Conservation (phyloP, 2,329 filamentous ascomycete species). For the Diaporthe eres region DNA sequence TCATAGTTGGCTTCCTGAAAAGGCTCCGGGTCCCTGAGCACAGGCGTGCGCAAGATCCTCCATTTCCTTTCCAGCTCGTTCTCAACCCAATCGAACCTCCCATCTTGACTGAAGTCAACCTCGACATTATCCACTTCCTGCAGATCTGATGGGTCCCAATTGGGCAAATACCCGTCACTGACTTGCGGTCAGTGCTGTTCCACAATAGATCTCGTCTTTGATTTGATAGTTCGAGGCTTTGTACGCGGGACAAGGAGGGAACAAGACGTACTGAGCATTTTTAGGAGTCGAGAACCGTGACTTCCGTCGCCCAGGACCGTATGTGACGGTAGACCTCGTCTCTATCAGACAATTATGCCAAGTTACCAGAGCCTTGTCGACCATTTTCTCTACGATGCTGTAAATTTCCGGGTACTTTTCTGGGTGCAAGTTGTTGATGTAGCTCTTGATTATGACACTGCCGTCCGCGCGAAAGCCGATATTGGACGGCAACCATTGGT, state of each 20-base stretch:
- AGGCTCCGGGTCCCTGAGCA: conserved; percentile 2
- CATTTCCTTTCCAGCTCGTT: conserved; percentile 39
- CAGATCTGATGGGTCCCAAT: conserved; percentile 10
- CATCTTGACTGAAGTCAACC: not conserved
- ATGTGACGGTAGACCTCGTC: not conserved
- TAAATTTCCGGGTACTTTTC: conserved; percentile 37
- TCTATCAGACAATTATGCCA: conserved; percentile 15
- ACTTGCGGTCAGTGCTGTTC: not conserved
- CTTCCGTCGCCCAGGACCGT: conserved; percentile 8
- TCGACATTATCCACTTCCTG: not conserved
- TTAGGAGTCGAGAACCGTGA: conserved; percentile 17
- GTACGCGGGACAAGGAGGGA: not conserved
- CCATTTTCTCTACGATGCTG: conserved; percentile 40
- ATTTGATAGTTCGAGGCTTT: not conserved
- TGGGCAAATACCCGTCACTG: not conserved
- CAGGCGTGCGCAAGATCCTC: conserved; percentile 29
- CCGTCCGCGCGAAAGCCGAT: conserved; percentile 39
- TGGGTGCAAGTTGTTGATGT: conserved; percentile 43
- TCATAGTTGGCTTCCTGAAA: conserved; percentile 15
- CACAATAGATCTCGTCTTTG: too few species aligned
- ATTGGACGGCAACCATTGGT: conserved; percentile 44
- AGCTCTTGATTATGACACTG: conserved; percentile 39
- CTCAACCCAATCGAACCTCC: conserved; percentile 32
- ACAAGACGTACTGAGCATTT: not conserved
- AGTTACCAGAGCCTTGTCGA: conserved; percentile 31